Base-by-base conservation (phyloP, 169 alveolate genomes). In the Cryptosporidium meleagridis region DNA sequence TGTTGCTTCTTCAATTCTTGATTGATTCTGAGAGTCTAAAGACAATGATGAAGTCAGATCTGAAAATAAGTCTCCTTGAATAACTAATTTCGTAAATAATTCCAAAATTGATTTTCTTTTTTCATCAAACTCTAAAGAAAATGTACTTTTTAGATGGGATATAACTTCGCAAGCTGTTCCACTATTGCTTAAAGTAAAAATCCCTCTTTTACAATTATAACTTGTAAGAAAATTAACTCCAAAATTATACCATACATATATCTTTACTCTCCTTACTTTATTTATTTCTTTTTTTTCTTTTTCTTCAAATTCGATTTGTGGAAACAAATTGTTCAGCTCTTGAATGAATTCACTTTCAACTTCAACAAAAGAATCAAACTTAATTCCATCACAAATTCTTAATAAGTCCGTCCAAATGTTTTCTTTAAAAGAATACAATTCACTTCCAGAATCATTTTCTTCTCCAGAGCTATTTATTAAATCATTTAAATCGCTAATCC, bases 161-260 rank as follows among this genome's bases (percentile, higher is more conserved):
- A 80, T 12, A 18, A 80, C 75, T 14, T 80, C 41, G 18, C 65
- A 80, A 80, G 48, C 44, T 8, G 12, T 23, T 23, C 23, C 37
- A 12, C 23, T 37, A 18, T 59, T 80, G 10, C 68, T 35, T 48
- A 80, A 31, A 18, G 89, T 62, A 29, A 80, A 26, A 8, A 80
- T 29, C 0, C 80, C 89, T 80, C 75, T 80, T 6, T 65, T 44
- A 31, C 80, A 80, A 48, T 80, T 80, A 48, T 80, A 80, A 35
- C 37, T 80, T 12, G 69, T 80, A 16, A 65, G 7, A 16, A 61
- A 31, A 26, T 65, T 62, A 3, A 62, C 9, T 4, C 80, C 45
- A 62, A 80, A 80, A 29, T 80, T 80, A 16, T 59, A 62, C 89
- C 89, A 80, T 41, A 80, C 4, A 67, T 73, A 80, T 37, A 80